These are phyloP conservation scores for Davidsoniella eucalypti DNA, from an alignment of 2,329 filamentous ascomycete genomes.

Conservation along the genomic window DNA sequence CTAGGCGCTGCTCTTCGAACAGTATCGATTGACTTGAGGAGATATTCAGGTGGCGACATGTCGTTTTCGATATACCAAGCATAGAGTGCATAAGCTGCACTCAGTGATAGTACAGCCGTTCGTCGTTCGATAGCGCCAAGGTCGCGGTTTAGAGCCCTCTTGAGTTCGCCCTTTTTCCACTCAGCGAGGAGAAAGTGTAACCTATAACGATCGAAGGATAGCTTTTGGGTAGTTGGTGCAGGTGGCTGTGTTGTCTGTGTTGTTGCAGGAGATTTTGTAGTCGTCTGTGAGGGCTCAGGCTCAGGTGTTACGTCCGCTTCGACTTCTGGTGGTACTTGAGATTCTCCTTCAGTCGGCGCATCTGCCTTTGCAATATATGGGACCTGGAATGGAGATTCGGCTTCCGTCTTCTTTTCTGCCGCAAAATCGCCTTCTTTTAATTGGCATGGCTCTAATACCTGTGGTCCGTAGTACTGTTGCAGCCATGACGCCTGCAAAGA, in stretches of 20 bases:
- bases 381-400: too few species aligned
- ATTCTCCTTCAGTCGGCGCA: too few species aligned
- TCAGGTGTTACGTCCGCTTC: background rate
- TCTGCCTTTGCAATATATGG: too few species aligned
- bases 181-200: constrained; percentile 9
- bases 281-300: background rate
- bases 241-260: background rate
- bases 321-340: background rate
- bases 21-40: constrained; percentile 4
- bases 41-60: background rate
- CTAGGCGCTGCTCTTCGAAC: constrained; percentile 9
- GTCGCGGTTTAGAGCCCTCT: constrained; percentile 9
- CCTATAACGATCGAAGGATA: constrained; percentile 7
- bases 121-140: constrained; percentile 10
- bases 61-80: constrained; percentile 8
- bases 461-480: constrained; percentile 11
- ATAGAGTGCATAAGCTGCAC: constrained; percentile 6
- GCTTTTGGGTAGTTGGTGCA: background rate
- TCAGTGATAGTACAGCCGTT: constrained; percentile 8
- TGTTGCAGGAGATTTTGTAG: background rate
- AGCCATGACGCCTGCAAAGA: constrained; percentile 10
- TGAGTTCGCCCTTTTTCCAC: constrained; percentile 11
- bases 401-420: too few species aligned
- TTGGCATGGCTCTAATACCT: background rate
- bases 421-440: too few species aligned